Evolutionary conservation across 257 asterid species (phyloP).

Genomic region (Dorcoceras hygrometricum): DNA sequence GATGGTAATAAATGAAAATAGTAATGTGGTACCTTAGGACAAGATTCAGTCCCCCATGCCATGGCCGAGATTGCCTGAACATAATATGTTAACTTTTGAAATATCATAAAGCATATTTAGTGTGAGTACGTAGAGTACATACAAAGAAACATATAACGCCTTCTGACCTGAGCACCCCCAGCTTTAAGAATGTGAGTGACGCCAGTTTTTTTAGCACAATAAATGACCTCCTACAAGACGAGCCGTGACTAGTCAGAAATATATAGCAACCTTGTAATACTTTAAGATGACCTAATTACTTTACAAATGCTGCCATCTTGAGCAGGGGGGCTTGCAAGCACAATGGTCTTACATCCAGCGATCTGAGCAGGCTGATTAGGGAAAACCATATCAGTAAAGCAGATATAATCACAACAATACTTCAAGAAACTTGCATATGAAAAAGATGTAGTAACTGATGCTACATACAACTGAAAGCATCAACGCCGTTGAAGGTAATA

Average conservation of each 20-base stretch:
- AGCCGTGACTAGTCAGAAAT: slow-evolving; percentile 25
- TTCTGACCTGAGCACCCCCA: slow-evolving; percentile 95
- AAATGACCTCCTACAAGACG: slow-evolving; percentile 72
- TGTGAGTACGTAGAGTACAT: slow-evolving; percentile 4
- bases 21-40: slow-evolving; percentile 70
- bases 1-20: no score
- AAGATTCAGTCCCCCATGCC: slow-evolving; percentile 99
- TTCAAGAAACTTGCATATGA: slow-evolving; percentile 4
- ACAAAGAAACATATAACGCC: slow-evolving; percentile 2
- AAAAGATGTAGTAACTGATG: slow-evolving; percentile 22
- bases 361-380: slow-evolving; percentile 90
- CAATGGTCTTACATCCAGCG: slow-evolving; percentile 95
- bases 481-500: slow-evolving; percentile 95
- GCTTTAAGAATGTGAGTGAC: slow-evolving; percentile 98
- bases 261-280: slow-evolving; percentile 8
- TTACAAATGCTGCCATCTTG: slow-evolving; percentile 87
- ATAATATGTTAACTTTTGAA: slow-evolving; percentile 20
- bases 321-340: slow-evolving; percentile 96
- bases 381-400: slow-evolving; percentile 24
- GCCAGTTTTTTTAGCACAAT: slow-evolving; percentile 98
- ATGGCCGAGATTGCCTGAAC: slow-evolving; percentile 91
- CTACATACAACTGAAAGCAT: slow-evolving; percentile 92
- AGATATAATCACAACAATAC: slow-evolving; percentile 14
- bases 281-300: slow-evolving; percentile 44
- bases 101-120: slow-evolving; percentile 12